phyloP scores from a whole-genome alignment of 768 basidiomycete species.

The Trametes villosa region DNA sequence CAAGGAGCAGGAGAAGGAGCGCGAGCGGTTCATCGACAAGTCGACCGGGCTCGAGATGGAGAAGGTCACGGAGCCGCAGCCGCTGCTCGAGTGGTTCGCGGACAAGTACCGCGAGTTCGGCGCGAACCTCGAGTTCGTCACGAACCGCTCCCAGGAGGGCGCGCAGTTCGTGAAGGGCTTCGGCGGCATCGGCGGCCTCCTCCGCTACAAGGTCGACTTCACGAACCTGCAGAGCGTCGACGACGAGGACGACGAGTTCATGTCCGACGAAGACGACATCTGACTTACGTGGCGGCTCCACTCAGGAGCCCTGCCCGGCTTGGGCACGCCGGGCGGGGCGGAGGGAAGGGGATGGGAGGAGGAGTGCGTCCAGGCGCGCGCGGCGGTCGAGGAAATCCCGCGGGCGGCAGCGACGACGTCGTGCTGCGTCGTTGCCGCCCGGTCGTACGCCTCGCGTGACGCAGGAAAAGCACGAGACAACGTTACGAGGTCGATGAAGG shows the following conservation, averaged over 20 bases:
- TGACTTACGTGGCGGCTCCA: slow-evolving; percentile 88
- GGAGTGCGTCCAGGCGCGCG: slow-evolving; percentile 1
- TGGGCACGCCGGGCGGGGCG: slow-evolving; percentile 74
- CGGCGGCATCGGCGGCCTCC: slow-evolving; percentile 94
- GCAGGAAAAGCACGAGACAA: background rate
- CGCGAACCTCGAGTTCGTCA: slow-evolving; percentile 93
- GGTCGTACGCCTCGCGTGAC: background rate
- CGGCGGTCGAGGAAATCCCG: background rate
- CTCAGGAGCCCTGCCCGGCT: slow-evolving; percentile 69
- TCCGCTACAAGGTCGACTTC: slow-evolving; percentile 98
- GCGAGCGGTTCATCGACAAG: slow-evolving; percentile 94
- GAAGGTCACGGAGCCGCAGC: slow-evolving; percentile 75
- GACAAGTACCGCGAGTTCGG: slow-evolving; percentile 99
- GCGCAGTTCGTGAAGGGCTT: slow-evolving; percentile 99
- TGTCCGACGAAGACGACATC: slow-evolving; percentile 73
- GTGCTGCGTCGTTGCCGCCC: background rate
- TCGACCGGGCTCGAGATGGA: slow-evolving; percentile 97
- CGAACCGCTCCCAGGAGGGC: slow-evolving; percentile 95
- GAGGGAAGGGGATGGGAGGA: slow-evolving; percentile 30
- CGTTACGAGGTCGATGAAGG: background rate
- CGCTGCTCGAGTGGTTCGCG: slow-evolving; percentile 97
- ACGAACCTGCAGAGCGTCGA: slow-evolving; percentile 73
- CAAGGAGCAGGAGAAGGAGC: slow-evolving; percentile 89
- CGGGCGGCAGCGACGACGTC: background rate
- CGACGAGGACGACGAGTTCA: slow-evolving; percentile 89